Percentiles rank a stretch among this genome's conserved stretches.
These are phyloP conservation scores for Prototheca wickerhamii DNA, from an alignment of 163 green algal species.

Conservation along the genomic window DNA sequence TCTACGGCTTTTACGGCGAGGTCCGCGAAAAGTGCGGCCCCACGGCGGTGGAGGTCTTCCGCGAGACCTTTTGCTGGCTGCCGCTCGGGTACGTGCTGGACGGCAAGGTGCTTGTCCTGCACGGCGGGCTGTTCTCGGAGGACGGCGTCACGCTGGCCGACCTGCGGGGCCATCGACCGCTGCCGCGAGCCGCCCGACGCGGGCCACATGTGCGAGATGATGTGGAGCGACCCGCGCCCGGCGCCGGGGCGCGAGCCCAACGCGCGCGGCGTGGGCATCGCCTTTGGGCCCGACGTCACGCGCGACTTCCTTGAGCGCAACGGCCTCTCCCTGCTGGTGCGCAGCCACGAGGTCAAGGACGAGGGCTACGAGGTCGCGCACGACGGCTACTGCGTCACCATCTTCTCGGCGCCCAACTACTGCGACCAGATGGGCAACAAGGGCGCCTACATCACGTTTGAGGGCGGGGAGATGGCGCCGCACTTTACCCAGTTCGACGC, in stretches of 20 bases:
- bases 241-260: slow-evolving; percentile 57
- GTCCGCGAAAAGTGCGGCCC: slow-evolving; percentile 81
- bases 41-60: slow-evolving; percentile 80
- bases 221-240: slow-evolving; percentile 89
- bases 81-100: slow-evolving; percentile 81
- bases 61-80: slow-evolving; percentile 89
- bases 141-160: slow-evolving; percentile 85
- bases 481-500: slow-evolving; percentile 87
- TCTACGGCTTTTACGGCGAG: slow-evolving; percentile 98
- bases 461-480: slow-evolving; percentile 75
- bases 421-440: slow-evolving; percentile 92
- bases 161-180: slow-evolving; percentile 72
- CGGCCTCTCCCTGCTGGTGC: slow-evolving; percentile 74
- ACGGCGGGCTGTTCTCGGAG: slow-evolving; percentile 81
- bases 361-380: slow-evolving; percentile 67
- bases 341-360: slow-evolving; percentile 77
- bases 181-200: slow-evolving; percentile 85
- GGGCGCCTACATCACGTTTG: slow-evolving; percentile 92
- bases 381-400: slow-evolving; percentile 77
- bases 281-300: slow-evolving; percentile 73
- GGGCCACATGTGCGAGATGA: slow-evolving; percentile 92
- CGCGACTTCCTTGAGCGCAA: slow-evolving; percentile 84
- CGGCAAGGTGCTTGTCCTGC: slow-evolving; percentile 75
- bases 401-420: slow-evolving; percentile 98
- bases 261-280: slow-evolving; percentile 64